Evolutionary conservation across 345 rosid species (phyloP).

Genomic region (Pugionium cornutum): DNA sequence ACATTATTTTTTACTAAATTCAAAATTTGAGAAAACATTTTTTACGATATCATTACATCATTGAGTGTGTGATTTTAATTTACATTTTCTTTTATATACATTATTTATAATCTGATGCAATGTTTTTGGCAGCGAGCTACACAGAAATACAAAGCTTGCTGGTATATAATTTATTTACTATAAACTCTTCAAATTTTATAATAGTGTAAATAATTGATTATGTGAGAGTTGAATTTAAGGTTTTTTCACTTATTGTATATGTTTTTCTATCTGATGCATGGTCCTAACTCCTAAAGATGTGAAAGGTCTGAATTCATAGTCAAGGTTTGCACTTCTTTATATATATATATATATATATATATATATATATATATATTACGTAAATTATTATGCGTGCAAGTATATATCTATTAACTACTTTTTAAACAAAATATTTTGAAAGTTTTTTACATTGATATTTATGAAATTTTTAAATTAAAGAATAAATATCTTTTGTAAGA

Average conservation of each 20-base stretch:
- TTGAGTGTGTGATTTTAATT: neutral
- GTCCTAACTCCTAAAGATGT: constrained; percentile 13
- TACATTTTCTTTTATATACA: neutral
- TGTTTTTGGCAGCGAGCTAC: neutral
- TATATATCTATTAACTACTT: too few species aligned
- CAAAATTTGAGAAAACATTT: too few species aligned
- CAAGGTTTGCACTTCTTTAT: constrained; percentile 26
- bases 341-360: neutral
- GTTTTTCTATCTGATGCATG: constrained; percentile 19
- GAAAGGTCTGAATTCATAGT: constrained; percentile 20
- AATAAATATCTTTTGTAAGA: too few species aligned
- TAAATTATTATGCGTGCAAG: too few species aligned
- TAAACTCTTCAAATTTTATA: neutral
- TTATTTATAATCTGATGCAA: neutral
- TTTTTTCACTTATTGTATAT: constrained; percentile 10
- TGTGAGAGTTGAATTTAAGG: neutral
- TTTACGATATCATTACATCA: too few species aligned
- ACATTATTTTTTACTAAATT: too few species aligned
- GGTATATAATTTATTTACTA: neutral
- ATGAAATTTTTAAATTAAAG: too few species aligned
- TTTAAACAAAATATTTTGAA: too few species aligned
- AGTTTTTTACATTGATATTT: too few species aligned
- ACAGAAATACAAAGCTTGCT: neutral
- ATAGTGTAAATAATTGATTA: neutral
- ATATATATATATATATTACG: too few species aligned